These are phyloP conservation scores for Cryphonectria radicalis DNA, from an alignment of 2,329 filamentous ascomycete genomes.

Conservation along the genomic window DNA sequence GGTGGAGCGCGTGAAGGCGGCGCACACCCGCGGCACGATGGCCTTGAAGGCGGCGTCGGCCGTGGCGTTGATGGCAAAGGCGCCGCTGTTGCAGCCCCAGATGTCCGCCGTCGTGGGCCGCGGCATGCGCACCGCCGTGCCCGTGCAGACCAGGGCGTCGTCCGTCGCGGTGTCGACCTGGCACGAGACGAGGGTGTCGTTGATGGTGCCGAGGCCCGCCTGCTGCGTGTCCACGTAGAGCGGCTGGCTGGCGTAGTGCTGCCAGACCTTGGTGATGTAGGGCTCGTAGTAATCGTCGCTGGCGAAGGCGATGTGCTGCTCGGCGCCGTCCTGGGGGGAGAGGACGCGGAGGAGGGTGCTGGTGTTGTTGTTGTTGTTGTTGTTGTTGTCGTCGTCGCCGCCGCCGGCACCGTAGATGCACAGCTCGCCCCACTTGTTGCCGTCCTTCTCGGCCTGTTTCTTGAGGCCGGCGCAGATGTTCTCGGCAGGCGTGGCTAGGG, in stretches of 20 bases:
- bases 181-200: constrained; percentile 46
- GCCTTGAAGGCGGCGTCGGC: constrained; percentile 47
- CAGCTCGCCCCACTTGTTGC: constrained; percentile 49
- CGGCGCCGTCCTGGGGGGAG: constrained; percentile 39
- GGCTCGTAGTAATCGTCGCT: constrained; percentile 45
- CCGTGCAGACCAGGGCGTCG: constrained; percentile 44
- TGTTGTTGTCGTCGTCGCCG: background rate
- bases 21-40: constrained; percentile 53
- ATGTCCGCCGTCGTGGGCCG: constrained; percentile 52
- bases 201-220: constrained; percentile 15
- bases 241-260: constrained; percentile 42
- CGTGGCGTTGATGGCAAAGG: constrained; percentile 43
- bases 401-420: constrained; percentile 42
- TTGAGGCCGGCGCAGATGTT: constrained; percentile 47
- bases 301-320: constrained; percentile 44
- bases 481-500: constrained; percentile 39
- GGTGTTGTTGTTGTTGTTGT: constrained; percentile 34
- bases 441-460: constrained; percentile 33
- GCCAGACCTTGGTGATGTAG: constrained; percentile 54
- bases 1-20: constrained; percentile 54
- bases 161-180: constrained; percentile 39
- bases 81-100: constrained; percentile 55
- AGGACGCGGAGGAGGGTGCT: constrained; percentile 46
- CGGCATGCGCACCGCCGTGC: constrained; percentile 45
- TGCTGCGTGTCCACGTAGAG: constrained; percentile 51